Percentiles rank a stretch among this genome's conserved stretches.
Evolutionary conservation across 495 filamentous ascomycete genomes (phyloP).

Genomic region (Hypomontagnella monticulosa): DNA sequence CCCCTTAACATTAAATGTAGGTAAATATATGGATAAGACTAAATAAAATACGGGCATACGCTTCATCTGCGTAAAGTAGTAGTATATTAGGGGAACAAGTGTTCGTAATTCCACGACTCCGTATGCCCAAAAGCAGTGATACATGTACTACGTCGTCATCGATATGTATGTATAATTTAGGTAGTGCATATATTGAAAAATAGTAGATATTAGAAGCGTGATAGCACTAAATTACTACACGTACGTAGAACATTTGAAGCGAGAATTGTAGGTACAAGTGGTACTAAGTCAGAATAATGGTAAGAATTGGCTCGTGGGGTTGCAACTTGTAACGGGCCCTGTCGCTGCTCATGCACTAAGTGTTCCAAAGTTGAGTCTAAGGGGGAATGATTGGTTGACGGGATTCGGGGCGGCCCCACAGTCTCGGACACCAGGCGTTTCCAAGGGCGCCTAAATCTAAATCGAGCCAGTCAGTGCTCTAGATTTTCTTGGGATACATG

Average conservation of each 20-base stretch:
- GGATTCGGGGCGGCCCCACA: conserved; percentile 43
- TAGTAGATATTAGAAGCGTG: too few relatives aligned
- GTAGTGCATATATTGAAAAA: conserved; percentile 2
- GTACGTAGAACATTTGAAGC: too few relatives aligned
- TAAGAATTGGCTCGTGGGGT: conserved; percentile 29
- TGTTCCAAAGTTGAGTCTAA: conserved; percentile 50
- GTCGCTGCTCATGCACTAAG: conserved; percentile 52
- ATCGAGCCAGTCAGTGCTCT: conserved; percentile 27
- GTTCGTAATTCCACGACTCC: background rate
- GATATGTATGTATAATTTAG: background rate
- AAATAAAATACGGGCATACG: background rate
- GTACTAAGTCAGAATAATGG: too few relatives aligned
- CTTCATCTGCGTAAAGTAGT: conserved; percentile 1
- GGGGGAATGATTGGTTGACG: conserved; percentile 51
- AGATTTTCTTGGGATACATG: background rate
- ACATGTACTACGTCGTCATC: conserved; percentile 22
- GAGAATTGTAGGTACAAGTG: too few relatives aligned
- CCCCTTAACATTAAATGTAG: too few relatives aligned
- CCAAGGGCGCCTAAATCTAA: conserved; percentile 55
- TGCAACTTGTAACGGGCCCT: conserved; percentile 49
- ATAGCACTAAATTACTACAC: too few relatives aligned
- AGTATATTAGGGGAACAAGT: conserved; percentile 8
- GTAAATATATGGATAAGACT: too few relatives aligned
- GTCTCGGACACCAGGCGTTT: conserved; percentile 52
- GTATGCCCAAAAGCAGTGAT: conserved; percentile 17